A percentile compares a stretch with the other conserved stretches of the same genome.
phyloP scores from a whole-genome alignment of 2,329 filamentous ascomycete genomes.

The Hyphodiscus sp. region DNA sequence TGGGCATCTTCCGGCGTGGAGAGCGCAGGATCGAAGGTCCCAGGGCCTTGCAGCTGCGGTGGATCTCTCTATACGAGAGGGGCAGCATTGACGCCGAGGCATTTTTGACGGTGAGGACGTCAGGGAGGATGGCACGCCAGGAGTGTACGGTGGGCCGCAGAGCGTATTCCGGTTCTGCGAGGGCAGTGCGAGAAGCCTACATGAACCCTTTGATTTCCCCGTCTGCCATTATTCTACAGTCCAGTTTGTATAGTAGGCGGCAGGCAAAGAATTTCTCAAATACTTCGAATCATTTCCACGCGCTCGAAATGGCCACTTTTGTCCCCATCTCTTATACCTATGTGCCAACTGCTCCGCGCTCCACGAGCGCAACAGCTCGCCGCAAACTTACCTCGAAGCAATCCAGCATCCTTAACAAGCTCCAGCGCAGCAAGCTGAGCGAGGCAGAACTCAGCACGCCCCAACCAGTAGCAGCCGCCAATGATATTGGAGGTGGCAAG shows the following conservation, averaged over 20 bases:
- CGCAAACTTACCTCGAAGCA: conserved; percentile 10
- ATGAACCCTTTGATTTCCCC: neutral
- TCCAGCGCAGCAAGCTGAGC: conserved; percentile 9
- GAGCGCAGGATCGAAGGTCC: conserved; percentile 15
- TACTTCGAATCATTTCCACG: conserved; percentile 16
- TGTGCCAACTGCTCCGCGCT: neutral
- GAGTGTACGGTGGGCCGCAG: conserved; percentile 6
- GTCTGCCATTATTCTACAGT: conserved; percentile 9
- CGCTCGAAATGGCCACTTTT: conserved; percentile 5
- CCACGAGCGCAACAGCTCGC: conserved; percentile 7
- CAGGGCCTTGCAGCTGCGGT: conserved; percentile 9
- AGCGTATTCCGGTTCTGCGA: conserved; percentile 12
- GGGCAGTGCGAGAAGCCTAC: conserved; percentile 7
- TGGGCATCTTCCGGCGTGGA: no score
- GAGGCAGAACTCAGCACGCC: conserved; percentile 8
- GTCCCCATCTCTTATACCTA: neutral
- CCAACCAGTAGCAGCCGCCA: conserved; percentile 1
- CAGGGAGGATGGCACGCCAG: neutral
- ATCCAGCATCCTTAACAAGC: conserved; percentile 12
- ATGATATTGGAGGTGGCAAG: no score
- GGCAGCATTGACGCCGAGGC: conserved; percentile 13
- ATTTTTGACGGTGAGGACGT: conserved; percentile 9
- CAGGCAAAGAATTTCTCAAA: conserved; percentile 12
- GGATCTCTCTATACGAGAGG: conserved; percentile 7
- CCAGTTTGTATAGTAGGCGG: conserved; percentile 10